Evolutionary conservation across 192 early-diverging fungal genomes (phyloP).

Genomic region (Backusella mclennaniae): DNA sequence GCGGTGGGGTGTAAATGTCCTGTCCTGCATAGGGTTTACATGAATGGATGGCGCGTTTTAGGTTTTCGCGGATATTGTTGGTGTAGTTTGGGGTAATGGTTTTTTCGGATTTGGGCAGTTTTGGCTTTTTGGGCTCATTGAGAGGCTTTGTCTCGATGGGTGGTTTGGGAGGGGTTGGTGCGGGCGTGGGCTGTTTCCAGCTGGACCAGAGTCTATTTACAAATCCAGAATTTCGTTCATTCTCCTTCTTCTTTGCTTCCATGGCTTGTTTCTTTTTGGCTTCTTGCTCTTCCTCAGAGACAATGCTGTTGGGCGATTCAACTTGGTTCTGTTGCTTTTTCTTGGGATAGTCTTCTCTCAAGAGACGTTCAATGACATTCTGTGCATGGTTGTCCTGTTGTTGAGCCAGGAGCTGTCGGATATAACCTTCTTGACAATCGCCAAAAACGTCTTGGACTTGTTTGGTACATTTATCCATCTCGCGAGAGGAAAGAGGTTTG

Average conservation of each 20-base stretch:
- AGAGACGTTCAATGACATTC: slow-evolving; percentile 58
- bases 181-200: neutral
- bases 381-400: slow-evolving; percentile 51
- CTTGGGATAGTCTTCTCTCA: slow-evolving; percentile 58
- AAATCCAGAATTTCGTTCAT: neutral
- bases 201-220: slow-evolving; percentile 15
- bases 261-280: neutral
- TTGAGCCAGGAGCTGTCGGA: slow-evolving; percentile 48
- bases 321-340: neutral
- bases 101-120: slow-evolving; percentile 15
- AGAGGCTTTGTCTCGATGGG: neutral
- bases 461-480: slow-evolving; percentile 28
- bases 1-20: slow-evolving; percentile 34
- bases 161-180: neutral
- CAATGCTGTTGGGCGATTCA: neutral
- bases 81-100: slow-evolving; percentile 35
- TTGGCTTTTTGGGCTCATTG: slow-evolving; percentile 3
- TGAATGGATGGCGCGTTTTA: slow-evolving; percentile 33
- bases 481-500: slow-evolving; percentile 5
- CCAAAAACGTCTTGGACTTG: slow-evolving; percentile 61
- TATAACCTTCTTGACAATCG: slow-evolving; percentile 57
- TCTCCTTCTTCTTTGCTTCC: neutral
- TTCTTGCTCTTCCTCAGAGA: neutral
- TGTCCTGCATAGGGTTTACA: slow-evolving; percentile 36
- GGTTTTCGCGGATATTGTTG: slow-evolving; percentile 23